phyloP scores from a whole-genome alignment of 129 eudicot genomes.

The Dittrichia graveolens region DNA sequence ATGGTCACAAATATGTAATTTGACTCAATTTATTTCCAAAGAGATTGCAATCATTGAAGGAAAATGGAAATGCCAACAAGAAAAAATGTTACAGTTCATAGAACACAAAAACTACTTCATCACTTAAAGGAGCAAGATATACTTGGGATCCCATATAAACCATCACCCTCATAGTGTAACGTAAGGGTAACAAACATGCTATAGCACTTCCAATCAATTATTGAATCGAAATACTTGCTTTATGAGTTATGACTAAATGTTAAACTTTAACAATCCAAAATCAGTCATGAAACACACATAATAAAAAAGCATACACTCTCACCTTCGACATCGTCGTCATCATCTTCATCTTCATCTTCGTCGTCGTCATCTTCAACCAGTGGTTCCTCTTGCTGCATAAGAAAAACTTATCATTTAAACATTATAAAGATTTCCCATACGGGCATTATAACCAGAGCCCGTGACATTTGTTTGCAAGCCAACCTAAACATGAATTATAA shows the following conservation, averaged over 20 bases:
- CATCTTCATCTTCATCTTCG: slow-evolving; percentile 55
- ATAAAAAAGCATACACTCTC: slow-evolving; percentile 3
- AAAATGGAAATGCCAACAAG: not conserved
- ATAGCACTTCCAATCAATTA: not conserved
- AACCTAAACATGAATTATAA: not conserved
- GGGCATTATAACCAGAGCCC: not conserved
- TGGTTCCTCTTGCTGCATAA: slow-evolving; percentile 59
- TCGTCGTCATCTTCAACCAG: slow-evolving; percentile 62
- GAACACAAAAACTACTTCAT: too few species aligned
- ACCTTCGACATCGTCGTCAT: slow-evolving; percentile 72
- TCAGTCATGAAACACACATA: not conserved
- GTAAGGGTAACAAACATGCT: not conserved
- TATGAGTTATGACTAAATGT: not conserved
- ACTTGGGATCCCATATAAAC: not conserved
- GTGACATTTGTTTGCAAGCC: not conserved
- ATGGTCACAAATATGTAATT: not conserved
- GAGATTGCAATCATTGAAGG: not conserved
- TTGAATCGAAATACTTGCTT: not conserved
- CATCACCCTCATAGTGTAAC: not conserved
- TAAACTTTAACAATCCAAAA: not conserved
- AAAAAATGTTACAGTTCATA: too few species aligned
- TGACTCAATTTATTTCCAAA: not conserved
- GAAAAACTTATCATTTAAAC: slow-evolving; percentile 14
- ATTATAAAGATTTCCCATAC: not conserved
- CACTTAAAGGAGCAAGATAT: not conserved